phyloP scores from a whole-genome alignment of 495 filamentous ascomycete genomes.

The Tuber aestivum region DNA sequence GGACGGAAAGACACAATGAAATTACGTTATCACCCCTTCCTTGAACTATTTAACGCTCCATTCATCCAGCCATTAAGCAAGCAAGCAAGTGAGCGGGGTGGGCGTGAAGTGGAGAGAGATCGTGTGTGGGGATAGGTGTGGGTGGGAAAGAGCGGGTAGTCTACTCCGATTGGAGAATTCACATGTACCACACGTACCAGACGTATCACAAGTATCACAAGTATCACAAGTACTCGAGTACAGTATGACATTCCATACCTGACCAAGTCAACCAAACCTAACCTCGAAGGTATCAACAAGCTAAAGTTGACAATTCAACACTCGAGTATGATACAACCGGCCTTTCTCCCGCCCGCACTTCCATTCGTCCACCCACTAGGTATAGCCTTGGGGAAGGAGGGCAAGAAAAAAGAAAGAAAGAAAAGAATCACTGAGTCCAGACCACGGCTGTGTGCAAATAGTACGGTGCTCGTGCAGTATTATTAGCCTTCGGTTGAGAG shows the following conservation, averaged over 20 bases:
- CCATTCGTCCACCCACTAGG: not conserved
- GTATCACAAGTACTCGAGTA: not conserved
- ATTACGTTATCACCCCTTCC: not conserved
- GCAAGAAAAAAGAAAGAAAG: not conserved
- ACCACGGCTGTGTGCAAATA: not conserved
- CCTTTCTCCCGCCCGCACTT: not conserved
- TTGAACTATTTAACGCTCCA: not conserved
- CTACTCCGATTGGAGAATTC: not conserved
- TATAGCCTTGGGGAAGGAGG: not conserved
- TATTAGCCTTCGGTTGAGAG: not conserved
- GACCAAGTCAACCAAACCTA: not conserved
- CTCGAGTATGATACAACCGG: not conserved
- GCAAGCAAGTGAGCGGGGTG: not conserved
- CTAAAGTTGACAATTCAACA: not conserved
- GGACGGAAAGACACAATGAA: not conserved
- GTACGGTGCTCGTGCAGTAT: not conserved
- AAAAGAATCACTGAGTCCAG: not conserved
- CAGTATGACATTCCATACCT: not conserved
- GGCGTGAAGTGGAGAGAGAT: not conserved
- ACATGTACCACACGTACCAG: not conserved
- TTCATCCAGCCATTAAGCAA: not conserved
- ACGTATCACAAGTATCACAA: not conserved
- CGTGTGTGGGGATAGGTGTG: too few species aligned
- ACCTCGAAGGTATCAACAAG: not conserved
- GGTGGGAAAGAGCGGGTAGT: not conserved